phyloP scores from a whole-genome alignment of 257 asterid species.

The Linaria vulgaris region DNA sequence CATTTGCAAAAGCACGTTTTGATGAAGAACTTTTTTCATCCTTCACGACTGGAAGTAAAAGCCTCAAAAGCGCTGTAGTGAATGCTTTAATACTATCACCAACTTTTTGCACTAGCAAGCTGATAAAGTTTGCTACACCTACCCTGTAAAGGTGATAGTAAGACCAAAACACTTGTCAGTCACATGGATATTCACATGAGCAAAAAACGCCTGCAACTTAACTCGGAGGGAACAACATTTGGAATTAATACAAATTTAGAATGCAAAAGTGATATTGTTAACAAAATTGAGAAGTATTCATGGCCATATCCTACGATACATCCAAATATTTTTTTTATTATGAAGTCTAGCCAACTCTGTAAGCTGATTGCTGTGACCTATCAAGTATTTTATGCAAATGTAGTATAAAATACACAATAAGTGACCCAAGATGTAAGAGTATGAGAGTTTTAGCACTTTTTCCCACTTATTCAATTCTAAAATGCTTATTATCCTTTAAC shows the following conservation, averaged over 20 bases:
- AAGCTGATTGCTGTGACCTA: constrained; percentile 9
- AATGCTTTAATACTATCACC: constrained; percentile 80
- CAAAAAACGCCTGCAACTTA: constrained; percentile 2
- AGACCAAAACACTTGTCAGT: constrained; percentile 13
- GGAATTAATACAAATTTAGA: neutral
- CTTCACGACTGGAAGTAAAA: constrained; percentile 79
- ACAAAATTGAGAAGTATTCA: neutral
- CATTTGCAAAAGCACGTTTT: constrained; percentile 91
- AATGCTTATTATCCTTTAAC: neutral
- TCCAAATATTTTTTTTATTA: neutral
- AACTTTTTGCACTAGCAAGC: constrained; percentile 80
- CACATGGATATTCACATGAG: constrained; percentile 17
- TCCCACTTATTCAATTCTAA: too few species aligned
- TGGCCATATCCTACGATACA: constrained; percentile 7
- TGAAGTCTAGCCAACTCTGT: constrained; percentile 7
- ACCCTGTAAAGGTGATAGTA: constrained; percentile 59
- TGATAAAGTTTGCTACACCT: constrained; percentile 83
- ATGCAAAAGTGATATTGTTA: neutral
- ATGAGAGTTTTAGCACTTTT: neutral
- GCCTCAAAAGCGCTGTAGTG: constrained; percentile 74
- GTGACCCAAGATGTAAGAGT: neutral
- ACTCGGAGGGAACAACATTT: neutral
- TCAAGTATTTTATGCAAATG: too few species aligned
- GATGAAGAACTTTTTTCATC: constrained; percentile 86
- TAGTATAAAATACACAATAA: neutral